A percentile compares a stretch with the other conserved stretches of the same genome.
Evolutionary conservation across 495 filamentous ascomycete genomes (phyloP).

Genomic region (Aeminium ludgeri): DNA sequence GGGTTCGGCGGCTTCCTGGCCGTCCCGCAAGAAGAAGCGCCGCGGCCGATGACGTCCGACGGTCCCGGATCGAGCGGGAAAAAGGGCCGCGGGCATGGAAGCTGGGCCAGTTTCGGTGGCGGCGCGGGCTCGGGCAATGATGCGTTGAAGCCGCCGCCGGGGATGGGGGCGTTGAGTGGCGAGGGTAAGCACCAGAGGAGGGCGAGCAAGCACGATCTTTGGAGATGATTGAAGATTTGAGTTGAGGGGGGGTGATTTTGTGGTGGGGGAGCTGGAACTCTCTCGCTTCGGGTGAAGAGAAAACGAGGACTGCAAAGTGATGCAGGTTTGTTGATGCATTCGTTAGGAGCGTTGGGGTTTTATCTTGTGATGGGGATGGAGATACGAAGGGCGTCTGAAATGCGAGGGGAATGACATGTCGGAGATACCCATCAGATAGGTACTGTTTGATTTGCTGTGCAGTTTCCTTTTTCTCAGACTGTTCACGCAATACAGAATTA

Average conservation of each 20-base stretch:
- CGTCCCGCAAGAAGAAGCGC: slow-evolving; percentile 43
- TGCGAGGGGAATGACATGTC: no score
- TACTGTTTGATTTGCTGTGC: no score
- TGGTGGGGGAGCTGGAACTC: neutral
- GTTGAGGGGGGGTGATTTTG: neutral
- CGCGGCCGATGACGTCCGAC: slow-evolving; percentile 16
- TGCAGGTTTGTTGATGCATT: no score
- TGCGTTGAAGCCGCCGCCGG: slow-evolving; percentile 14
- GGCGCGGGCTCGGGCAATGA: neutral
- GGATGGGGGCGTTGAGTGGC: slow-evolving; percentile 5
- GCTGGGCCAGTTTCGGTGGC: slow-evolving; percentile 1
- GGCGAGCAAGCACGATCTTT: slow-evolving; percentile 18
- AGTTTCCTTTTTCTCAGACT: no score
- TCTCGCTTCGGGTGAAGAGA: no score
- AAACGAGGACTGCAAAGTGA: no score
- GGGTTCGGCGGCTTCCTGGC: slow-evolving; percentile 69
- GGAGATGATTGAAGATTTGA: slow-evolving; percentile 15
- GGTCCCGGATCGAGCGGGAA: slow-evolving; percentile 12
- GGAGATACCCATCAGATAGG: no score
- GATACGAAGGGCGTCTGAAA: no score
- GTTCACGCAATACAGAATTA: no score
- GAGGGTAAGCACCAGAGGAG: slow-evolving; percentile 10
- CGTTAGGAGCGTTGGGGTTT: no score
- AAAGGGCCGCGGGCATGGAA: slow-evolving; percentile 7
- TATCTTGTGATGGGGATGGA: no score